A percentile compares a stretch with the other conserved stretches of the same genome.
Conservation (phyloP, 2,329 filamentous ascomycete species). For the Camptophora hylomeconis region DNA sequence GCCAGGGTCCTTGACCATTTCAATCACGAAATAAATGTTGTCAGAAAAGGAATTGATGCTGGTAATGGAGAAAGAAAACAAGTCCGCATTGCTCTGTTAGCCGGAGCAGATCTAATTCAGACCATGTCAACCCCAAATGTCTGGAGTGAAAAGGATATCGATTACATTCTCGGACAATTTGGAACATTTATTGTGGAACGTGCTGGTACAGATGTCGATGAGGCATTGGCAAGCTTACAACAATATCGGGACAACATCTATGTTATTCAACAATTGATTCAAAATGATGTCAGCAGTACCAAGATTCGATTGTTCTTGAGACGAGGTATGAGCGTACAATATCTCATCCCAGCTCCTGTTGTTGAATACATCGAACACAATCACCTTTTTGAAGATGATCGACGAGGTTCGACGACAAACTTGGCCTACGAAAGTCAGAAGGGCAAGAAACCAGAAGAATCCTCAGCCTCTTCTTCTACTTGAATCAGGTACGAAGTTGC, state of each 20-base stretch:
- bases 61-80: conserved; percentile 53
- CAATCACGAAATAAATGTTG: conserved; percentile 73
- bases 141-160: conserved; percentile 73
- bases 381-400: conserved; percentile 47
- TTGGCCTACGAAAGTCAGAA: conserved; percentile 13
- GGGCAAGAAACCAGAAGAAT: conserved; percentile 13
- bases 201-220: conserved; percentile 75
- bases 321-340: conserved; percentile 70
- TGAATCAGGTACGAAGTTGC: too few species aligned
- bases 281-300: conserved; percentile 70
- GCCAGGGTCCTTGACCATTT: conserved; percentile 86
- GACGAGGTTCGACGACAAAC: conserved; percentile 12
- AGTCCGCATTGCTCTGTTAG: conserved; percentile 67
- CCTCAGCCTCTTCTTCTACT: conserved; percentile 3
- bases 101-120: conserved; percentile 62
- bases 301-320: conserved; percentile 72
- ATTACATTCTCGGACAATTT: conserved; percentile 74
- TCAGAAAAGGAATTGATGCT: conserved; percentile 59
- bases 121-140: conserved; percentile 60
- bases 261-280: conserved; percentile 77
- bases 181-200: conserved; percentile 81
- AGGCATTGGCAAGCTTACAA: conserved; percentile 69
- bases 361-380: conserved; percentile 62
- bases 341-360: conserved; percentile 59
- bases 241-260: conserved; percentile 77